phyloP scores from a whole-genome alignment of 2,329 filamentous ascomycete species.

The Xylariaceae sp. region DNA sequence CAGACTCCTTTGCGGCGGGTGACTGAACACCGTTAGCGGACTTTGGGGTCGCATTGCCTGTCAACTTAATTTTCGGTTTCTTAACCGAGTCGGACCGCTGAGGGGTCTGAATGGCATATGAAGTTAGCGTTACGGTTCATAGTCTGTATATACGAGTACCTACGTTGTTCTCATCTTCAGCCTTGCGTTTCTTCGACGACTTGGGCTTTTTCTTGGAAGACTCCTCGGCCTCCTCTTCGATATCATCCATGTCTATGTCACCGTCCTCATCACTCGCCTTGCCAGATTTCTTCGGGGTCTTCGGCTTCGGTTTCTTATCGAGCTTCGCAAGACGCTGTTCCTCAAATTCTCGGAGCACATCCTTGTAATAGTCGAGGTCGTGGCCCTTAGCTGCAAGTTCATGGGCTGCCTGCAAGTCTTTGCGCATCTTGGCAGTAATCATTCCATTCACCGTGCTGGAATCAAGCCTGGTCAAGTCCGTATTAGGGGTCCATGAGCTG shows the following conservation, averaged over 20 bases:
- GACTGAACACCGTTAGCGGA: conserved; percentile 58
- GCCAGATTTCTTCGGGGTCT: conserved; percentile 39
- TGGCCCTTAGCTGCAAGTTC: conserved; percentile 73
- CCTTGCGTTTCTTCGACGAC: conserved; percentile 78
- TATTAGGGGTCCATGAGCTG: conserved; percentile 90
- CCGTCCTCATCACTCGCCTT: conserved; percentile 53
- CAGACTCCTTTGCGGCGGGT: conserved; percentile 35
- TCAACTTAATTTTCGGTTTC: conserved; percentile 65
- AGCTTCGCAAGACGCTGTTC: conserved; percentile 61
- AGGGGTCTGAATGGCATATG: conserved; percentile 42
- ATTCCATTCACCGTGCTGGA: conserved; percentile 65
- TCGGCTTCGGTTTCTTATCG: conserved; percentile 34
- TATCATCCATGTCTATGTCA: conserved; percentile 59
- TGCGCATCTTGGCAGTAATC: conserved; percentile 73
- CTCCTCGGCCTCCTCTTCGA: conserved; percentile 49
- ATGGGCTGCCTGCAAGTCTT: conserved; percentile 75
- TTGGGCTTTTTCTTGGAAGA: conserved; percentile 41
- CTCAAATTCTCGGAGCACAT: conserved; percentile 65
- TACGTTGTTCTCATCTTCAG: conserved; percentile 70
- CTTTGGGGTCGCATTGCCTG: conserved; percentile 64
- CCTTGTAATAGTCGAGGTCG: conserved; percentile 77
- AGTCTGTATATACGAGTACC: conserved; percentile 27
- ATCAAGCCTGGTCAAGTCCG: conserved; percentile 72
- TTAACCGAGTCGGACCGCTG: conserved; percentile 59
- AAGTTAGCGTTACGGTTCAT: conserved; percentile 3